Evolutionary conservation across 2,329 filamentous ascomycete species (phyloP), one percentile per base, ranked within the genome.

Genomic region (Botrytis aclada): DNA sequence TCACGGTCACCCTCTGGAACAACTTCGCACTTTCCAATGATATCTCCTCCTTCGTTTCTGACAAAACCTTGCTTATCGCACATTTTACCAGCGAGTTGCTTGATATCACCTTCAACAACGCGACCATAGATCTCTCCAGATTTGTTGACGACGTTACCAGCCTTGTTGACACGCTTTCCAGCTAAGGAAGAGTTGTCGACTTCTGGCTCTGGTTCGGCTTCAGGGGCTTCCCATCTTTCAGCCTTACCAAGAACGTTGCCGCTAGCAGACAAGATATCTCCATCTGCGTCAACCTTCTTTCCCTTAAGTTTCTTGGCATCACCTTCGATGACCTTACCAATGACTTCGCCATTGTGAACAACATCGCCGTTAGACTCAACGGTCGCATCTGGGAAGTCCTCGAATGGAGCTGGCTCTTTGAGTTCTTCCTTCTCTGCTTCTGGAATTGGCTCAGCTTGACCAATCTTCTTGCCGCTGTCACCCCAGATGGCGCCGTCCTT

Each of bases 1-100:
- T 89, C 86, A 3, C 88, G 85, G 83, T 93, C 90, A 14, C 89
- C 86, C 78, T 91, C 89, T 34, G 90, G 85, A 51, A 93, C 89
- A 41, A 93, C 83, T 78, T 93, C 90, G 63, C 89, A 89, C 72
- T 86, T 87, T 74, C 91, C 91, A 73, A 93, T 86, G 64, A 93
- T 84, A 73, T 92, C 89, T 63, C 92, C 92, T n/a, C 86, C 87
- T 80, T 93, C 91, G 79, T 91, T 92, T 83, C 90, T 88, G 76
- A 93, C 87, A 78, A 92, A 88, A 51, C 92, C 92, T 43, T 92
- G 83, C 81, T 89, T 91, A 80, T 93, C 90, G 78, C 90, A 89
- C 87, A 91, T 91, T 78, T 88, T 89, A 41, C 91, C 91, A 16
- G 89, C 82, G 60, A 93, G 86, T 71, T 87, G 85, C 81, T 88